Percentiles rank a stretch among this genome's conserved stretches.
Evolutionary conservation across 2,329 filamentous ascomycete genomes (phyloP).

Genomic region (Xylariomycetidae sp.): DNA sequence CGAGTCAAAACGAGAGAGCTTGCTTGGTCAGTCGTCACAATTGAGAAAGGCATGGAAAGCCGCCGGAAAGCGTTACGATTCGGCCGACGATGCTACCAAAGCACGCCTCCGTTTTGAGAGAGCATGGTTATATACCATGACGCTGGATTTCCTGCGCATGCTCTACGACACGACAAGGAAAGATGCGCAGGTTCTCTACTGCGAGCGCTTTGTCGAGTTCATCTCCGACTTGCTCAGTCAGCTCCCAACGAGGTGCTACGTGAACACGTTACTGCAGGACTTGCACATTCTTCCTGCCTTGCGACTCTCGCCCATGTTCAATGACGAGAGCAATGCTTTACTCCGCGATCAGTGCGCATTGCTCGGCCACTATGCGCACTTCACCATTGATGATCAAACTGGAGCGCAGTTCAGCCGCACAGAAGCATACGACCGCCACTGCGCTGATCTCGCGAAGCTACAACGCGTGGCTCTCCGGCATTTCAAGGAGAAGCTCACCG

Average conservation of each 20-base stretch:
- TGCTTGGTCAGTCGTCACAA: constrained; percentile 66
- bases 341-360: constrained; percentile 75
- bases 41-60: constrained; percentile 89
- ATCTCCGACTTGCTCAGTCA: constrained; percentile 88
- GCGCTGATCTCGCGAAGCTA: constrained; percentile 66
- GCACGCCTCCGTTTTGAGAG: constrained; percentile 82
- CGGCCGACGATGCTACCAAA: constrained; percentile 73
- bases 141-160: constrained; percentile 73
- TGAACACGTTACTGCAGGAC: constrained; percentile 82
- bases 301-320: constrained; percentile 70
- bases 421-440: constrained; percentile 76
- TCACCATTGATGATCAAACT: constrained; percentile 86
- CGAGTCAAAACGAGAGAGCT: constrained; percentile 65
- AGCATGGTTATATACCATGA: constrained; percentile 83
- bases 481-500: constrained; percentile 86
- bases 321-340: constrained; percentile 66
- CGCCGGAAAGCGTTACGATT: constrained; percentile 77
- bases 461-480: constrained; percentile 73
- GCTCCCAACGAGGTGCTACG: constrained; percentile 86
- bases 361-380: constrained; percentile 81
- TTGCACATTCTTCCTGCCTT: constrained; percentile 76
- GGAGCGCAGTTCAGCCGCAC: constrained; percentile 66
- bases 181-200: constrained; percentile 68
- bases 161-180: constrained; percentile 55
- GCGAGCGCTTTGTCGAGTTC: constrained; percentile 89